phyloP scores from a whole-genome alignment of 805 yeast genomes.

The Schwanniomyces pseudopolymorphus region DNA sequence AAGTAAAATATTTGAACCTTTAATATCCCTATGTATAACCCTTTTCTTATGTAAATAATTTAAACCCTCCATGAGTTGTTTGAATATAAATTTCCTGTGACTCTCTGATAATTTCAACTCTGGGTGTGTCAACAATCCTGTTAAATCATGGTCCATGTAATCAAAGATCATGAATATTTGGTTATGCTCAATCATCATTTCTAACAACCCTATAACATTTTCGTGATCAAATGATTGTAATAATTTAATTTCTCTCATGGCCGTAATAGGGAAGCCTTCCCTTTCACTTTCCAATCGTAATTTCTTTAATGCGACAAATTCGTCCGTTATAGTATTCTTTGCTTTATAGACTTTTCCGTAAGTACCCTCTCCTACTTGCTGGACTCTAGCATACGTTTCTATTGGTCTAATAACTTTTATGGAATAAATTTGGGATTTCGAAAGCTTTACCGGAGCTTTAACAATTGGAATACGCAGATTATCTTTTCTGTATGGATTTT shows the following conservation, averaged over 20 bases:
- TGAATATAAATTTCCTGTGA: constrained; percentile 65
- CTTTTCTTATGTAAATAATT: constrained; percentile 65
- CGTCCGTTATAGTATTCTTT: constrained; percentile 62
- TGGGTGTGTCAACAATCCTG: constrained; percentile 82
- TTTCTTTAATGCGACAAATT: constrained; percentile 81
- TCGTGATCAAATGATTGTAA: constrained; percentile 80
- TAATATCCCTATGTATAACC: constrained; percentile 78
- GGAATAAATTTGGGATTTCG: constrained; percentile 32
- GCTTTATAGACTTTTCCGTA: constrained; percentile 97
- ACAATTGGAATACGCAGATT: not conserved
- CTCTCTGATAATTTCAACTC: constrained; percentile 59
- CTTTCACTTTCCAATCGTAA: constrained; percentile 82
- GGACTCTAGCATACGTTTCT: constrained; percentile 62
- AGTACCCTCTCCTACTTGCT: constrained; percentile 98
- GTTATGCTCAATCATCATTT: constrained; percentile 82
- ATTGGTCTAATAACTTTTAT: constrained; percentile 24
- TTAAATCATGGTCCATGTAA: constrained; percentile 89
- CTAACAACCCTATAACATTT: constrained; percentile 77
- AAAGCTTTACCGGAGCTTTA: constrained; percentile 12
- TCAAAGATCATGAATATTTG: constrained; percentile 88
- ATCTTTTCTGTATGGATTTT: constrained; percentile 2
- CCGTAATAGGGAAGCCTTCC: constrained; percentile 96
- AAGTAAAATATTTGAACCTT: constrained; percentile 74
- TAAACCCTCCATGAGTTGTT: constrained; percentile 67
- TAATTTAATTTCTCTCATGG: constrained; percentile 85